A percentile compares a stretch with the other conserved stretches of the same genome.
Conservation (phyloP, 352 stramenopile species). For the Phytophthora kernoviae region DNA sequence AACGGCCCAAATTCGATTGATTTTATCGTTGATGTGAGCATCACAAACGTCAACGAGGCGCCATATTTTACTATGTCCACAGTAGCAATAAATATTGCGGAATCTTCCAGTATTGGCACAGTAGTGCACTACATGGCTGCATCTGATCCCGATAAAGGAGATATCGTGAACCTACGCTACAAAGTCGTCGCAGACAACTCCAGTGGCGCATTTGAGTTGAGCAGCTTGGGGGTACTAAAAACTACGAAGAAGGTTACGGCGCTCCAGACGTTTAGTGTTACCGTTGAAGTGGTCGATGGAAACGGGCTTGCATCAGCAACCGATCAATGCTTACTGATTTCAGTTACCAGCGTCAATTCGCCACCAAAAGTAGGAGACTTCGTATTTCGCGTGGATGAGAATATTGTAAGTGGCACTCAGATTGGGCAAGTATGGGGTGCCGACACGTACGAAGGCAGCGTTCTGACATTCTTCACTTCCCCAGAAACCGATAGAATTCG, state of each 20-base stretch:
- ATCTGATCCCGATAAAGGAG: slow-evolving; percentile 22
- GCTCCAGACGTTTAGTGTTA: slow-evolving; percentile 19
- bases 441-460: slow-evolving; percentile 42
- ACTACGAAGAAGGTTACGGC: slow-evolving; percentile 5
- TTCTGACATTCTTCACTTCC: slow-evolving; percentile 47
- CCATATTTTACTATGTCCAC: slow-evolving; percentile 19
- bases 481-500: slow-evolving; percentile 30
- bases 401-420: slow-evolving; percentile 22
- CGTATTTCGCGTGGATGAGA: slow-evolving; percentile 20
- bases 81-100: slow-evolving; percentile 17
- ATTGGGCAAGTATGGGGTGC: slow-evolving; percentile 37
- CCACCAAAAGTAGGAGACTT: slow-evolving; percentile 23
- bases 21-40: slow-evolving; percentile 18
- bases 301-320: slow-evolving; percentile 14
- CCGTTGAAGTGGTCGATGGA: slow-evolving; percentile 22
- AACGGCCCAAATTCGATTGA: slow-evolving; percentile 13
- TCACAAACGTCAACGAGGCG: slow-evolving; percentile 28
- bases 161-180: slow-evolving; percentile 10
- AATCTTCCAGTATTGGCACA: slow-evolving; percentile 8
- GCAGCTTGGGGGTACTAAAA: slow-evolving; percentile 4
- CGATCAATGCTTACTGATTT: slow-evolving; percentile 19
- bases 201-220: slow-evolving; percentile 8
- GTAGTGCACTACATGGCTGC: slow-evolving; percentile 15
- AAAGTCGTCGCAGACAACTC: slow-evolving; percentile 11
- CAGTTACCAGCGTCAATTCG: slow-evolving; percentile 24